Percentiles rank a stretch among this genome's conserved stretches.
Conservation (phyloP, 208 protist species). For the Wallacemonas sp. region DNA sequence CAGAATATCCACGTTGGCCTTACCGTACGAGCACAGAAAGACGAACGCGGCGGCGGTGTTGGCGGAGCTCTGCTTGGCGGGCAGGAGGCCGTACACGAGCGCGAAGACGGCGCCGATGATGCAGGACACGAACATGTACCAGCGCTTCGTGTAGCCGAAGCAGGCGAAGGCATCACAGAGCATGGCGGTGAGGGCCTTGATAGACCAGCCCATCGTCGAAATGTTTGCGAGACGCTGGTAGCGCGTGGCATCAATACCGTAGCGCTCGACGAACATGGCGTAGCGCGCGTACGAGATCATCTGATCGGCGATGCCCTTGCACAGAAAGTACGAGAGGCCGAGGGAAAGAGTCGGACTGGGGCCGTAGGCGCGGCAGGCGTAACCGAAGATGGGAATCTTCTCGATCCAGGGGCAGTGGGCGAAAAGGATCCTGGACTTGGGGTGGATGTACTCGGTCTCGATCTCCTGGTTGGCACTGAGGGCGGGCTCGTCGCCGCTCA, state of each 20-base stretch:
- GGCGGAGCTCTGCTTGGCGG: slow-evolving; percentile 35
- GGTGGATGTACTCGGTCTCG: slow-evolving; percentile 36
- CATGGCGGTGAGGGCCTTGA: slow-evolving; percentile 65
- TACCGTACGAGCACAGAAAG: slow-evolving; percentile 54
- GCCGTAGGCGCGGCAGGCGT: slow-evolving; percentile 42
- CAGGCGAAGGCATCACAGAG: slow-evolving; percentile 65
- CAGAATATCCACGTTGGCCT: slow-evolving; percentile 75
- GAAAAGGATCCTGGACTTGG: slow-evolving; percentile 34
- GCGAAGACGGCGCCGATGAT: slow-evolving; percentile 40
- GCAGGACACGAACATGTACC: slow-evolving; percentile 57
- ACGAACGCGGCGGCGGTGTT: slow-evolving; percentile 38
- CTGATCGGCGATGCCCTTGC: slow-evolving; percentile 57
- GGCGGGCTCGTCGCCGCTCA: not conserved
- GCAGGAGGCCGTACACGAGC: slow-evolving; percentile 48
- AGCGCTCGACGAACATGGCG: slow-evolving; percentile 55
- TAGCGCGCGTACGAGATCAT: slow-evolving; percentile 31
- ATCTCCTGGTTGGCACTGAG: slow-evolving; percentile 12
- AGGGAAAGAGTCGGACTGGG: slow-evolving; percentile 33
- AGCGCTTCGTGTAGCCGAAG: slow-evolving; percentile 76
- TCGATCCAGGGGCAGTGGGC: slow-evolving; percentile 23
- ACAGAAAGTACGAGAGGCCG: slow-evolving; percentile 46
- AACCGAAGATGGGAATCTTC: slow-evolving; percentile 47
- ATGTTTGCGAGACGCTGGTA: slow-evolving; percentile 60
- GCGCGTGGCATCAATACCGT: slow-evolving; percentile 26
- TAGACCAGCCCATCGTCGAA: slow-evolving; percentile 50